These are phyloP conservation scores for Eucalyptus viminalis DNA, from an alignment of 345 rosid species.

Conservation along the genomic window DNA sequence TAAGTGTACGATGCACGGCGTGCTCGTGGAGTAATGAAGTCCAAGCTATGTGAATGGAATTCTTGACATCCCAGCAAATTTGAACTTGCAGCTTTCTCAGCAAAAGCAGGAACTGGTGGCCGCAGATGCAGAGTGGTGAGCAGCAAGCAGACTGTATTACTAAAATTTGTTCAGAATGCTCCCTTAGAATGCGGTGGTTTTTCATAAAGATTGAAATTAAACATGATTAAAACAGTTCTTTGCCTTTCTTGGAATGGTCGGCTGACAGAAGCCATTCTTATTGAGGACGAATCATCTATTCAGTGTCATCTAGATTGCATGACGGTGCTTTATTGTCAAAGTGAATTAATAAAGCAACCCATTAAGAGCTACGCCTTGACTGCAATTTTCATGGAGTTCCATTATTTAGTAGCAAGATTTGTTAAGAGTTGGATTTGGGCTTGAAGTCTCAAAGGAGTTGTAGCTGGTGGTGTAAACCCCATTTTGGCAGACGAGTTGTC, in stretches of 20 bases:
- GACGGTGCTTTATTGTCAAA: background rate
- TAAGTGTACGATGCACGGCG: background rate
- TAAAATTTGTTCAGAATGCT: background rate
- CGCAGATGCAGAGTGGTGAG: background rate
- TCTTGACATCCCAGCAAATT: background rate
- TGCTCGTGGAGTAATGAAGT: background rate
- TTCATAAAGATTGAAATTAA: background rate
- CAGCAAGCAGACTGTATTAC: background rate
- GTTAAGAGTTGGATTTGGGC: background rate
- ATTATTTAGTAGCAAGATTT: background rate
- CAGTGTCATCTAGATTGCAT: background rate
- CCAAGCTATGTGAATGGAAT: background rate
- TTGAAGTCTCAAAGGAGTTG: background rate
- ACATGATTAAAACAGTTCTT: background rate
- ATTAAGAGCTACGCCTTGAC: background rate
- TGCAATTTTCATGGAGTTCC: background rate
- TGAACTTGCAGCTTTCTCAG: background rate
- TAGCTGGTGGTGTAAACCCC: background rate
- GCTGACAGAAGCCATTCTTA: background rate
- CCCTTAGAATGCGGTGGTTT: background rate
- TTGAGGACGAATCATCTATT: background rate
- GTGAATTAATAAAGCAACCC: background rate
- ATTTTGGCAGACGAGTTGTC: background rate
- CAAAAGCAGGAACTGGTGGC: background rate
- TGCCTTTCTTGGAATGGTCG: background rate